Conservation (phyloP, 441 rosid species). For the Gossypium trilobum region DNA sequence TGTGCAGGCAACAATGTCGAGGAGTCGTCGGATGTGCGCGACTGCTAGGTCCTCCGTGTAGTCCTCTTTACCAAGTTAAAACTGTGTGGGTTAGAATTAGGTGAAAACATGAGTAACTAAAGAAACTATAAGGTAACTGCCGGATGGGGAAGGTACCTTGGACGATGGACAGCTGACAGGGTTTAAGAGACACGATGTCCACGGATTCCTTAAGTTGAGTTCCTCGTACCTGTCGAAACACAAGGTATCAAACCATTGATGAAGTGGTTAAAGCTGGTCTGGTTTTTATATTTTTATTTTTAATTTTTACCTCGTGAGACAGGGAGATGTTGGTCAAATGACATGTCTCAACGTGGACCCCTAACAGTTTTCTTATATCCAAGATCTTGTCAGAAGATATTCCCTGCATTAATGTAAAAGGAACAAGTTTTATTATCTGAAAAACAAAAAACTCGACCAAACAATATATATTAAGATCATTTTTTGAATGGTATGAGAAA, state of each 20-base stretch:
- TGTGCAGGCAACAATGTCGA: slow-evolving; percentile 69
- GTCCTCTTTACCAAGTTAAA: slow-evolving; percentile 29
- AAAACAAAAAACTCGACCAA: not conserved
- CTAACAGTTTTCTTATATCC: slow-evolving; percentile 60
- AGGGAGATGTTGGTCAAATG: slow-evolving; percentile 57
- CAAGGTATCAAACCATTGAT: not conserved
- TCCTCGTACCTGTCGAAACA: slow-evolving; percentile 45
- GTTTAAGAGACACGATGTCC: slow-evolving; percentile 59
- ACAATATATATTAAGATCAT: not conserved
- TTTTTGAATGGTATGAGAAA: too few relatives aligned
- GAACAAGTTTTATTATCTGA: not conserved
- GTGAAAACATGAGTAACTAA: not conserved
- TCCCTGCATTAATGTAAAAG: slow-evolving; percentile 31
- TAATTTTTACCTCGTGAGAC: slow-evolving; percentile 43
- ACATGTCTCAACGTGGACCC: slow-evolving; percentile 59
- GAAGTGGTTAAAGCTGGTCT: not conserved
- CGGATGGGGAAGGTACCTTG: slow-evolving; percentile 36
- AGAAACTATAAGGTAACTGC: slow-evolving; percentile 6
- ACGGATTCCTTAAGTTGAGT: slow-evolving; percentile 52
- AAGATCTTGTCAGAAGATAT: slow-evolving; percentile 71
- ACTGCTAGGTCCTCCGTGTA: slow-evolving; percentile 50
- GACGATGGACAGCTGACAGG: slow-evolving; percentile 48
- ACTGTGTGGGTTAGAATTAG: not conserved
- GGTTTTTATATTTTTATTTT: too few relatives aligned
- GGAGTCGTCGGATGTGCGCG: slow-evolving; percentile 56